Evolutionary conservation across 768 basidiomycete genomes (phyloP).

Genomic region (Boletus rubescentipes): DNA sequence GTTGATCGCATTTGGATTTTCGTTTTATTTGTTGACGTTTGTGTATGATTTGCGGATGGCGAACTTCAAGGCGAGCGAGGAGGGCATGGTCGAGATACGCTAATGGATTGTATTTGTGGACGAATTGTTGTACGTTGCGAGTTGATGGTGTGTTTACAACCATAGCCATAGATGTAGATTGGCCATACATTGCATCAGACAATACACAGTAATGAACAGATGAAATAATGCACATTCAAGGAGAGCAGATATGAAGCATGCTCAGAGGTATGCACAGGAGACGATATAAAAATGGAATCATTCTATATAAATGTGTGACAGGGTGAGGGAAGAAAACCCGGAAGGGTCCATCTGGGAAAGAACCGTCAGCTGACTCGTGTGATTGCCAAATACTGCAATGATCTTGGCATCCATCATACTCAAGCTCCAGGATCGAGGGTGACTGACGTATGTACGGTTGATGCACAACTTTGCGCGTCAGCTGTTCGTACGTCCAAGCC

Average conservation of each 20-base stretch:
- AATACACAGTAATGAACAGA: too few species aligned
- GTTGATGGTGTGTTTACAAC: too few species aligned
- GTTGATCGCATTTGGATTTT: constrained; percentile 70
- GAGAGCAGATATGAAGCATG: too few species aligned
- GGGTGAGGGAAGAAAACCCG: not conserved
- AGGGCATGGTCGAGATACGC: constrained; percentile 5
- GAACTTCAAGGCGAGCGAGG: constrained; percentile 22
- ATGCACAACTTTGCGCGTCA: not conserved
- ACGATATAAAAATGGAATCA: too few species aligned
- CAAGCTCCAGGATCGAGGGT: not conserved
- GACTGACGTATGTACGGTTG: constrained; percentile 8
- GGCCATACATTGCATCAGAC: too few species aligned
- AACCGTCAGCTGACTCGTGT: not conserved
- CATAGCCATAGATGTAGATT: too few species aligned
- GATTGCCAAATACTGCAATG: too few species aligned
- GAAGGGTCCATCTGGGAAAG: not conserved
- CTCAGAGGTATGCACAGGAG: too few species aligned
- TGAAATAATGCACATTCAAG: too few species aligned
- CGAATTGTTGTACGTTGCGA: too few species aligned
- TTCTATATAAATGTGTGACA: too few species aligned
- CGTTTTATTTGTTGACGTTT: constrained; percentile 72
- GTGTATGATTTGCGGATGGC: constrained; percentile 66
- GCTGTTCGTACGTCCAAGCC: constrained; percentile 15
- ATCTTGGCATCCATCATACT: not conserved
- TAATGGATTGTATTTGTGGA: not conserved